These are phyloP conservation scores for Fistulinella prunicolor DNA, from an alignment of 768 basidiomycete genomes.

Conservation along the genomic window DNA sequence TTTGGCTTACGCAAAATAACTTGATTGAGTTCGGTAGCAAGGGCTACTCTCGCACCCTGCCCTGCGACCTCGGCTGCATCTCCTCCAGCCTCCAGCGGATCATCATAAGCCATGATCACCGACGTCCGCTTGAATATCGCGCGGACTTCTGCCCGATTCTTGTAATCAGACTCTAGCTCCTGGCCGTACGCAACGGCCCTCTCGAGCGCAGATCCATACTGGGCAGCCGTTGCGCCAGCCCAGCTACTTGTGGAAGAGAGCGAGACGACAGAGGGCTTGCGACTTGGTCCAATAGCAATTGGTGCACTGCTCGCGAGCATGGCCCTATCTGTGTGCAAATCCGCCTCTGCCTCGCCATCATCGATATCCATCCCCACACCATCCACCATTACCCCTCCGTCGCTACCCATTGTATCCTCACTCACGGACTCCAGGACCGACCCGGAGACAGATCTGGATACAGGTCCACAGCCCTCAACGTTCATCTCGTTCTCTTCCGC, in stretches of 20 bases:
- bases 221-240: slow-evolving; percentile 29
- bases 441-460: slow-evolving; percentile 26
- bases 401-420: slow-evolving; percentile 35
- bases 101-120: slow-evolving; percentile 75
- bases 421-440: slow-evolving; percentile 27
- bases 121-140: slow-evolving; percentile 71
- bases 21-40: slow-evolving; percentile 77
- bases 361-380: slow-evolving; percentile 61
- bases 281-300: slow-evolving; percentile 31
- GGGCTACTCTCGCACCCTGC: slow-evolving; percentile 56
- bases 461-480: slow-evolving; percentile 23
- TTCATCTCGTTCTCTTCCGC: slow-evolving; percentile 36
- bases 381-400: slow-evolving; percentile 43
- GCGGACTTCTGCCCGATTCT: slow-evolving; percentile 59
- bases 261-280: slow-evolving; percentile 28
- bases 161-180: slow-evolving; percentile 64
- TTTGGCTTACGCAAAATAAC: slow-evolving; percentile 70
- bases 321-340: slow-evolving; percentile 10
- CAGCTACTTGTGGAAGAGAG: slow-evolving; percentile 24
- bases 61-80: slow-evolving; percentile 67
- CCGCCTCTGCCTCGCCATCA: slow-evolving; percentile 34
- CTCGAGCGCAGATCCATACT: slow-evolving; percentile 59
- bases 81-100: slow-evolving; percentile 66
- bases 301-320: slow-evolving; percentile 22
- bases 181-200: slow-evolving; percentile 75